These are phyloP conservation scores for Leccinum obscurum DNA, from an alignment of 768 basidiomycete species.

Conservation along the genomic window DNA sequence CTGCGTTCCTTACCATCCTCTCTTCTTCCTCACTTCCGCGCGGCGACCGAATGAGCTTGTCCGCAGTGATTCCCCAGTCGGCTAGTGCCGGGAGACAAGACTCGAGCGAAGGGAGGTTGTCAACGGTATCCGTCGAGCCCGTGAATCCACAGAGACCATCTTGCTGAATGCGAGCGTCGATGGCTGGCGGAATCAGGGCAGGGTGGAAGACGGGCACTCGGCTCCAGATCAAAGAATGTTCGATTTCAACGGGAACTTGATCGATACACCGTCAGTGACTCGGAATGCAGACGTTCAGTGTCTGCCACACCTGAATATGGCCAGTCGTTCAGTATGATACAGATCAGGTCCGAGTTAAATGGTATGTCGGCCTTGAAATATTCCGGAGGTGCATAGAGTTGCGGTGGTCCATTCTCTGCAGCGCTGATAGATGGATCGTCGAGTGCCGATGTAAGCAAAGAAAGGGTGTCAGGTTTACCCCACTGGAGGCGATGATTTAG, in stretches of 20 bases:
- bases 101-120: slow-evolving; percentile 58
- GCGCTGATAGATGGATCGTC: slow-evolving; percentile 34
- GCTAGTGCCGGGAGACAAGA: slow-evolving; percentile 60
- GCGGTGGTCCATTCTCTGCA: background rate
- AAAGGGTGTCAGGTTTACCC: slow-evolving; percentile 67
- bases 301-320: slow-evolving; percentile 70
- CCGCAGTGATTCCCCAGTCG: slow-evolving; percentile 70
- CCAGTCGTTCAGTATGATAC: slow-evolving; percentile 84
- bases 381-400: slow-evolving; percentile 32
- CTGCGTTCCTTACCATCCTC: slow-evolving; percentile 47
- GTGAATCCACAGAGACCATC: slow-evolving; percentile 87
- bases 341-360: slow-evolving; percentile 48
- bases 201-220: slow-evolving; percentile 69
- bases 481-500: slow-evolving; percentile 68
- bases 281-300: background rate
- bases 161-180: slow-evolving; percentile 60
- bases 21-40: slow-evolving; percentile 56
- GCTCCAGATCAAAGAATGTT: slow-evolving; percentile 80
- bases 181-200: slow-evolving; percentile 47
- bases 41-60: slow-evolving; percentile 54
- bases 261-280: background rate
- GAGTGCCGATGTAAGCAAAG: slow-evolving; percentile 58
- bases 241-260: slow-evolving; percentile 66
- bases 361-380: slow-evolving; percentile 72
- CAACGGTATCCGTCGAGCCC: slow-evolving; percentile 52